A percentile compares a stretch with the other conserved stretches of the same genome.
Evolutionary conservation across 2,329 filamentous ascomycete genomes (phyloP).

Genomic region (Claviceps humidiphila): DNA sequence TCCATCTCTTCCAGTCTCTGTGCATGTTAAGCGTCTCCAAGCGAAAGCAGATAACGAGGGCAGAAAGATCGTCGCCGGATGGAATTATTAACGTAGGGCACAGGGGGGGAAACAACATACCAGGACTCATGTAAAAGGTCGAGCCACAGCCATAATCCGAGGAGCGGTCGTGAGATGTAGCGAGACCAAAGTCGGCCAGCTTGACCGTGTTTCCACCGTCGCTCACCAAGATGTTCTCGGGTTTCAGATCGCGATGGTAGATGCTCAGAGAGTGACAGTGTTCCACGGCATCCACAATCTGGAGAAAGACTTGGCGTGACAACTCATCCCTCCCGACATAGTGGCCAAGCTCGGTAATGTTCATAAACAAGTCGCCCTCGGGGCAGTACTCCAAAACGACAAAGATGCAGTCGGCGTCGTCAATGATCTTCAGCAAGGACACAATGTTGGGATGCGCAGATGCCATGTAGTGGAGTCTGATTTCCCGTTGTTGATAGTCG

Average conservation of each 20-base stretch:
- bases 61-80: too few relatives aligned
- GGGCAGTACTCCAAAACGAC: slow-evolving; percentile 95
- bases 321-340: slow-evolving; percentile 88
- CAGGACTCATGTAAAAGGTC: slow-evolving; percentile 99
- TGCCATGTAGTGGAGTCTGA: slow-evolving; percentile 78
- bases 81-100: too few relatives aligned
- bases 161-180: slow-evolving; percentile 69
- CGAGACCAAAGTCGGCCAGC: slow-evolving; percentile 92
- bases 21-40: too few relatives aligned
- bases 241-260: slow-evolving; percentile 95
- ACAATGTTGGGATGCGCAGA: slow-evolving; percentile 88
- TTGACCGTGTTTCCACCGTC: slow-evolving; percentile 83
- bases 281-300: slow-evolving; percentile 91
- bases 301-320: slow-evolving; percentile 77
- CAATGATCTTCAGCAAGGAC: slow-evolving; percentile 85
- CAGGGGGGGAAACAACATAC: slow-evolving; percentile 38
- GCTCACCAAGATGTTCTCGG: slow-evolving; percentile 91
- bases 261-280: slow-evolving; percentile 89
- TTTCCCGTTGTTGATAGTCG: slow-evolving; percentile 86
- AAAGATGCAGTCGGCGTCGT: slow-evolving; percentile 83
- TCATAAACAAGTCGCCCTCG: slow-evolving; percentile 91
- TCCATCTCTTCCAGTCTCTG: too few relatives aligned
- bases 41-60: too few relatives aligned
- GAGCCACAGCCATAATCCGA: slow-evolving; percentile 96
- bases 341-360: slow-evolving; percentile 89